Evolutionary conservation across 129 eudicot species (phyloP).

Genomic region (Heracleum sosnowskyi): DNA sequence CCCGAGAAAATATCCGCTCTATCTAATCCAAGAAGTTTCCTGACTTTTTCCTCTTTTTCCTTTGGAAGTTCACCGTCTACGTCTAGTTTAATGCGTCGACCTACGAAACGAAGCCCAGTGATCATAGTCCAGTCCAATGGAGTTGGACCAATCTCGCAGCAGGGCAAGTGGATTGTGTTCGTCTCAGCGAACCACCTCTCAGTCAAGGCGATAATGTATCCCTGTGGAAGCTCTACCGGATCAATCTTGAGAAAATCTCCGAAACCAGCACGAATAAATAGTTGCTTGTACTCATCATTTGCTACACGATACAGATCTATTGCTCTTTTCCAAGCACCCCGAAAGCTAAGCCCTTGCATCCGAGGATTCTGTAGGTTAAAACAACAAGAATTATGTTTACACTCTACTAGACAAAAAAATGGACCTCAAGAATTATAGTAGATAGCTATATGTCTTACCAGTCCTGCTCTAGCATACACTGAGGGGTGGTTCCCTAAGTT

Average conservation of each 20-base stretch:
- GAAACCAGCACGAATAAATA: constrained; percentile 1
- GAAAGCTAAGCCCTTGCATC: background rate
- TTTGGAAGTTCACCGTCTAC: no score
- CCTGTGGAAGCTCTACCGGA: constrained; percentile 7
- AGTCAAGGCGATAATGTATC: constrained; percentile 7
- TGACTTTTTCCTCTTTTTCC: no score
- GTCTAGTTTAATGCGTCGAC: background rate
- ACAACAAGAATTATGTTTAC: background rate
- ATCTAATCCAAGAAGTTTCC: background rate
- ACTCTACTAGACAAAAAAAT: background rate
- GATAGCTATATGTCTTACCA: background rate
- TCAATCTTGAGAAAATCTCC: constrained; percentile 7
- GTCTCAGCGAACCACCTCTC: constrained; percentile 15
- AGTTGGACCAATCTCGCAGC: constrained; percentile 15
- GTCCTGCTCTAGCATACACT: constrained; percentile 13
- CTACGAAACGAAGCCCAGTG: background rate
- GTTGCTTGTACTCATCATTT: constrained; percentile 9
- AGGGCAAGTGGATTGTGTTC: constrained; percentile 6
- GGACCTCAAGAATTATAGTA: background rate
- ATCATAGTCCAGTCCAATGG: constrained; percentile 13
- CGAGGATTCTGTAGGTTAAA: background rate
- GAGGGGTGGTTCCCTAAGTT: constrained; percentile 4
- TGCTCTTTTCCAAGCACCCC: constrained; percentile 14
- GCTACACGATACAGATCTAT: constrained; percentile 2
- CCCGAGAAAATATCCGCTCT: background rate